Base-by-base conservation (phyloP, 129 eudicot genomes). In the Pulicaria dysenterica region DNA sequence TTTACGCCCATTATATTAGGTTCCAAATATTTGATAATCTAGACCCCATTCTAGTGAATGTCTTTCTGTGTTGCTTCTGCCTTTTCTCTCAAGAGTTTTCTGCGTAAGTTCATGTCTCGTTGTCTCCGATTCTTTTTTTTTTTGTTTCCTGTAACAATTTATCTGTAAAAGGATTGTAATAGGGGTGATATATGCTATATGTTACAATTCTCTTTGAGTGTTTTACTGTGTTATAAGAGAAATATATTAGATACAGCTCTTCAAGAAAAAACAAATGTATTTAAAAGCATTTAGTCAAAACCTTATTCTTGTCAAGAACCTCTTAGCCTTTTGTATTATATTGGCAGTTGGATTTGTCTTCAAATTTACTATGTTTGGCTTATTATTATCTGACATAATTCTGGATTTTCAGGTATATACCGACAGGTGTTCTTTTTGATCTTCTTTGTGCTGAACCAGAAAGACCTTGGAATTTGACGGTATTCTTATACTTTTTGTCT, bases 371-470 rank as follows among this genome's bases (percentile, higher is more conserved):
- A 5, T 7, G 15, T 19, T 56, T 6, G 10, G 73, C 61, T 73
- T 19, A 45, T 36, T 19, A 45, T 36, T 44, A 31, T 78, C 44
- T 43, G 49, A 71, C 66, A 70, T 64, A 47, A 58, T 79, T 17
- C 24, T 6, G 10, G 38, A 50, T 76, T 57, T 71, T 74, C 91
- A 95, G 99, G 99, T 88, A 86, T 70, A 86, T 95, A 77, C 97
- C 99, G 31, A 90, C 97, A 45, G 99, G 99, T 44, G 95, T 91
- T 34, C 96, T 95, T 56, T 95, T 86, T 85, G 99, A 95, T 83
- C 94, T 95, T 86, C 89, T 95, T 67, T 95, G 99, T 84, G 94
- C 94, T 44, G 99, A 86, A 81, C 96, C 99, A 49, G 96, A 95
- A 74, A 86, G 96, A 73, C 99, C 99, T 47, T 95, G 99, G 99